phyloP scores from a whole-genome alignment of 2,329 filamentous ascomycete genomes.

The Fusarium penzigii region DNA sequence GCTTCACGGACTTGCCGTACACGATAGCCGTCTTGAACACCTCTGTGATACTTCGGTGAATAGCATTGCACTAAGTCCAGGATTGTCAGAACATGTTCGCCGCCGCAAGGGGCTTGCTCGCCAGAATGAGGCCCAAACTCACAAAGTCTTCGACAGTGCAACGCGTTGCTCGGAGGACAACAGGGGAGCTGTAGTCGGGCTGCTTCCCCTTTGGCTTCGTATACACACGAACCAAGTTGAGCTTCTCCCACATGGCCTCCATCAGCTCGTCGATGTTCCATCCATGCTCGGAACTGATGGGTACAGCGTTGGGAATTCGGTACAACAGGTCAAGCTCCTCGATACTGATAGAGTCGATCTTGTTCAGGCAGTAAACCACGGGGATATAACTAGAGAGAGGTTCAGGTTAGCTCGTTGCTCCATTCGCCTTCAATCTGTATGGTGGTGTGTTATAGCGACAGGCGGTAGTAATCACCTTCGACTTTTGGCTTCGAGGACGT shows the following conservation, averaged over 20 bases:
- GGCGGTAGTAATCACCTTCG: slow-evolving; percentile 46
- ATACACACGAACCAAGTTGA: slow-evolving; percentile 88
- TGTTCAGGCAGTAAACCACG: slow-evolving; percentile 98
- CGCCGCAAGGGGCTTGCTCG: background rate
- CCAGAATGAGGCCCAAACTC: slow-evolving; percentile 44
- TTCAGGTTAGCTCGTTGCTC: slow-evolving; percentile 13
- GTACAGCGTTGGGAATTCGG: slow-evolving; percentile 93
- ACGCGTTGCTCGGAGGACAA: slow-evolving; percentile 79
- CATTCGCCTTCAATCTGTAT: slow-evolving; percentile 1
- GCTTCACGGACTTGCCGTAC: slow-evolving; percentile 97
- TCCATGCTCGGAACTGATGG: slow-evolving; percentile 94
- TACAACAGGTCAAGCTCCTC: slow-evolving; percentile 96
- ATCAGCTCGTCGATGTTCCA: slow-evolving; percentile 98
- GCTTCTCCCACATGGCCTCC: slow-evolving; percentile 98
- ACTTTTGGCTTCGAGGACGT: slow-evolving; percentile 90
- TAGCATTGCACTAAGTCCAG: slow-evolving; percentile 77
- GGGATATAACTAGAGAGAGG: slow-evolving; percentile 77
- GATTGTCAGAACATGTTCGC: slow-evolving; percentile 1
- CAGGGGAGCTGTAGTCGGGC: slow-evolving; percentile 89
- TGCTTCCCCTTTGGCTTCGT: slow-evolving; percentile 96
- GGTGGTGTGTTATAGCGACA: slow-evolving; percentile 3
- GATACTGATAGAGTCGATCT: slow-evolving; percentile 97
- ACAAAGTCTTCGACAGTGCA: slow-evolving; percentile 98
- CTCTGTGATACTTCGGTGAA: slow-evolving; percentile 94
- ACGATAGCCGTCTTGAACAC: slow-evolving; percentile 95